Evolutionary conservation across 1,284 basidiomycete species (phyloP).

Genomic region (Austroboletus novae-zelandiae): DNA sequence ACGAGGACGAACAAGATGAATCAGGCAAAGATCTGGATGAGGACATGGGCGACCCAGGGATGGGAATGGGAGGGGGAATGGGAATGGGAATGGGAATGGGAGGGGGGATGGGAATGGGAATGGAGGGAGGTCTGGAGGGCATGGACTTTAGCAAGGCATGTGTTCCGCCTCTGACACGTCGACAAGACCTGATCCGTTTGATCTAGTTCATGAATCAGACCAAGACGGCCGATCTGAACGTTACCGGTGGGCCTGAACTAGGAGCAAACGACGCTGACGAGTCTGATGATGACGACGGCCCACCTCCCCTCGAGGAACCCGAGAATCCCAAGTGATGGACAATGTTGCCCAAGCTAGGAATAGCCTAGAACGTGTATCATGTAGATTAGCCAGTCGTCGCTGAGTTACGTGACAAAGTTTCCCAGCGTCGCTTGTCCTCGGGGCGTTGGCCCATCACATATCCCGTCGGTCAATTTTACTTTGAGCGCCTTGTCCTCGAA

Average conservation of each 20-base stretch:
- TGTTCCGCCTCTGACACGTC: conserved; percentile 4
- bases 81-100: conserved; percentile 44
- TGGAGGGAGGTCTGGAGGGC: not conserved
- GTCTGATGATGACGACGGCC: conserved; percentile 62
- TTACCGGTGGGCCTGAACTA: conserved; percentile 34
- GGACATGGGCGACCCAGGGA: conserved; percentile 36
- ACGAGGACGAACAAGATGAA: conserved; percentile 92
- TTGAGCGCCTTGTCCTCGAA: too few species aligned
- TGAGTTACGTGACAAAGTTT: conserved; percentile 3
- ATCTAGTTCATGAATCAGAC: conserved; percentile 63
- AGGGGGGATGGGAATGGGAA: conserved; percentile 50
- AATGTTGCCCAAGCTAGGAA: not conserved
- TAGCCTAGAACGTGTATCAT: conserved; percentile 9
- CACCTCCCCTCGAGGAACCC: conserved; percentile 72
- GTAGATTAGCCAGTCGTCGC: conserved; percentile 13
- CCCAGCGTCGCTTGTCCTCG: conserved; percentile 13
- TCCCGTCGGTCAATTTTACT: not conserved
- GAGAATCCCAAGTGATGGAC: conserved; percentile 33
- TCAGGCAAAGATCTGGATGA: conserved; percentile 38
- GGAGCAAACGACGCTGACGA: conserved; percentile 39
- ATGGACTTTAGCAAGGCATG: conserved; percentile 62
- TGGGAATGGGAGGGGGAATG: conserved; percentile 46
- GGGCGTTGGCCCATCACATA: conserved; percentile 5
- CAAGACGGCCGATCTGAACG: conserved; percentile 36
- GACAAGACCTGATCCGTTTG: conserved; percentile 7